phyloP scores from a whole-genome alignment of 179 eudicot species.

The Dionaea muscipula region DNA sequence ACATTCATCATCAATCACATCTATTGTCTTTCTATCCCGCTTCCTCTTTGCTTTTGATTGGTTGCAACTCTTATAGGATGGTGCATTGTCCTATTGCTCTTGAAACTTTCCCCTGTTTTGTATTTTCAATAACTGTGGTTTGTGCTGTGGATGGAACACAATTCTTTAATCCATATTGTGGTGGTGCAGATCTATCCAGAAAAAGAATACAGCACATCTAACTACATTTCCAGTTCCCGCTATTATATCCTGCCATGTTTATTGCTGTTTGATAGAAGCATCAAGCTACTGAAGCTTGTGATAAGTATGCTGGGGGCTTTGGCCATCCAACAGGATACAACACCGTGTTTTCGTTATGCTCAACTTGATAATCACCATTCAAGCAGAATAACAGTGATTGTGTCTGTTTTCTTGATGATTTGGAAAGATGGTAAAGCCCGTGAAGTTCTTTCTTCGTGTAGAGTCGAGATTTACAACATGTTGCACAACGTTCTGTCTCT shows the following conservation, averaged over 20 bases:
- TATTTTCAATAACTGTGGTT: neutral
- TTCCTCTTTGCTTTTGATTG: too few species aligned
- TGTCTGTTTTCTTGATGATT: constrained; percentile 36
- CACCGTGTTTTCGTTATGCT: constrained; percentile 13
- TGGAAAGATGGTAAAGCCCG: constrained; percentile 36
- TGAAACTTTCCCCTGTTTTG: neutral
- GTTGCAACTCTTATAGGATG: too few species aligned
- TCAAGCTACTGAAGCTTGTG: constrained; percentile 29
- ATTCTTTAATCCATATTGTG: neutral
- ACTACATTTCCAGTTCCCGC: constrained; percentile 16
- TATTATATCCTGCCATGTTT: constrained; percentile 69
- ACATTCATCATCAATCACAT: too few species aligned
- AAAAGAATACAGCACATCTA: constrained; percentile 11
- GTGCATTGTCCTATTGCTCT: too few species aligned
- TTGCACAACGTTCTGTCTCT: constrained; percentile 23
- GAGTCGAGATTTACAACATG: constrained; percentile 34
- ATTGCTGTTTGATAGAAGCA: constrained; percentile 38
- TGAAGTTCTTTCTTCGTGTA: constrained; percentile 33
- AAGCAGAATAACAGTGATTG: constrained; percentile 33
- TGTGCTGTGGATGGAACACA: neutral
- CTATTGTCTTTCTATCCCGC: too few species aligned
- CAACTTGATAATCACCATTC: constrained; percentile 18
- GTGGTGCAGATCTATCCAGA: constrained; percentile 44
- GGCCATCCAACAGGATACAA: constrained; percentile 22
- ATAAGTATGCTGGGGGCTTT: constrained; percentile 35